Base-by-base conservation (phyloP, 2,329 filamentous ascomycete genomes). In the Diaporthe citri region DNA sequence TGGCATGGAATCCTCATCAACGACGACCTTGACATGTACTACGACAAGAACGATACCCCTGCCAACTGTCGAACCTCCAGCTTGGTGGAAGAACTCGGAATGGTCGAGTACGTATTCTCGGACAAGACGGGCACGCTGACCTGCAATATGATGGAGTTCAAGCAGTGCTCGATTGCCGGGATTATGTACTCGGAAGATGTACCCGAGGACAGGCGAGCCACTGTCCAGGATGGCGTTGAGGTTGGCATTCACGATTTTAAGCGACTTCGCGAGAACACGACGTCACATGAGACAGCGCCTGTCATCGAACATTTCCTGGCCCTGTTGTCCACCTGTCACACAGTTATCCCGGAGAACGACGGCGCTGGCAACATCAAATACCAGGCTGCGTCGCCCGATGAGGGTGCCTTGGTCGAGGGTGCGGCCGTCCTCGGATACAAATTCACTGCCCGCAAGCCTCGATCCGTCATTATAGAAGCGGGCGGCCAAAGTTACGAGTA, bases 101-200 rank as follows among this genome's bases (percentile, higher is more conserved):
- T 98, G 90, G 97, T 99, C 59, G 97, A 98, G 81, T 99, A 97
- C 81, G 97, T 99, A 77, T 99, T 99, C 83, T 98, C 95, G 0
- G 96, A 98, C 87, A 98, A 98, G 87, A 98, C 96, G 1, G 96
- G 96, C 57, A 98, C 96, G 5, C 87, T 98, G 80, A 98, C 96
- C n/a, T 97, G 96, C 85, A 98, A 98, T 82, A 93, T 95, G 89
- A 98, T 99, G 97, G 96, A 98, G 83, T 99, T 98, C 84, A 95
- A 95, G 82, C 95, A 98, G 84, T 97, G 94, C 80, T 94, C 94
- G 0, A 98, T 99, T 81, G 95, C 92, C 36, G 97, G 97, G 36
- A 93, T 98, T 71, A 96, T 98, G 84, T 99, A 99, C 81, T 94
- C 95, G 17, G 95, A 97, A 72, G 95, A 96, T 57, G 92, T 98